These are phyloP conservation scores for Stephania japonica DNA, from an alignment of 164 flowering plant species.

Conservation along the genomic window DNA sequence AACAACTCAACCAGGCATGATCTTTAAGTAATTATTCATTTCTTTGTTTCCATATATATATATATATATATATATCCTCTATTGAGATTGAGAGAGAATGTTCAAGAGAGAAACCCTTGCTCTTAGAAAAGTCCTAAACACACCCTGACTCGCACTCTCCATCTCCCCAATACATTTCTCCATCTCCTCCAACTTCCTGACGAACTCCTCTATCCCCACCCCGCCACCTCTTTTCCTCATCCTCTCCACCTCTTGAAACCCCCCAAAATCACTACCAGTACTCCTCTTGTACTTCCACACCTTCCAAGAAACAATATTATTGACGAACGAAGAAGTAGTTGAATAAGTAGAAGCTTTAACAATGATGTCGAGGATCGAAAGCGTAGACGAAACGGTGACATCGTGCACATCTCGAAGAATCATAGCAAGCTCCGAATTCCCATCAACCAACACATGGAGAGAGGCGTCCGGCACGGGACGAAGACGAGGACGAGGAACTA, in stretches of 20 bases:
- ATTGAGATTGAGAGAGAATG: constrained; percentile 48
- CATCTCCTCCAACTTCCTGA: constrained; percentile 35
- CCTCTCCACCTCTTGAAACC: constrained; percentile 38
- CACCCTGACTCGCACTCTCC: constrained; percentile 44
- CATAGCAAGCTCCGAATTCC: constrained; percentile 29
- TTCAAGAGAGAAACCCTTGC: constrained; percentile 74
- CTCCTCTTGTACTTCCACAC: constrained; percentile 24
- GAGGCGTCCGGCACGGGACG: too few species aligned
- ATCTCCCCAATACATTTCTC: constrained; percentile 46
- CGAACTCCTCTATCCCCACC: constrained; percentile 41
- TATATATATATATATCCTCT: too few species aligned
- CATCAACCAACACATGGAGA: constrained; percentile 10
- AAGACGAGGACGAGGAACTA: too few species aligned
- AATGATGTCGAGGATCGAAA: constrained; percentile 24
- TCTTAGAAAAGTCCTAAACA: constrained; percentile 60
- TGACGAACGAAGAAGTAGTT: background rate
- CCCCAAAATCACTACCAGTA: constrained; percentile 8
- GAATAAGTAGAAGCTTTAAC: too few species aligned
- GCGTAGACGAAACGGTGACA: constrained; percentile 35
- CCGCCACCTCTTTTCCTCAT: constrained; percentile 30
- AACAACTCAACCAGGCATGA: too few species aligned
- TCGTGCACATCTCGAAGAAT: constrained; percentile 33
- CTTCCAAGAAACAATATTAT: background rate
- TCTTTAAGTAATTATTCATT: too few species aligned
- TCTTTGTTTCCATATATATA: too few species aligned